Base-by-base conservation (phyloP, 2,329 filamentous ascomycete genomes). In the Penicillium sp. region DNA sequence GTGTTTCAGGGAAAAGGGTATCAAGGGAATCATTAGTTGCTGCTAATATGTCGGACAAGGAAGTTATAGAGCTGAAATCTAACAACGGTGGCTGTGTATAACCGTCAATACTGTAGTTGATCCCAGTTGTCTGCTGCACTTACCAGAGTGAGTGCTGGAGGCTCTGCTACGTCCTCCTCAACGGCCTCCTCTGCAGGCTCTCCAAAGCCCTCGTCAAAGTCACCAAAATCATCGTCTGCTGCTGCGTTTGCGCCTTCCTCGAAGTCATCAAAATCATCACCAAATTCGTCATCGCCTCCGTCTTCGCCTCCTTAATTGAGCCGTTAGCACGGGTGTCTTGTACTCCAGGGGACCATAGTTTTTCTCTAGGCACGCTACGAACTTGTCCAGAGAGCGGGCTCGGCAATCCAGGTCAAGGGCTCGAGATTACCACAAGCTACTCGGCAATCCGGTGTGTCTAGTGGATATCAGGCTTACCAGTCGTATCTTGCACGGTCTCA, bases 171-270 rank as follows among this genome's bases (percentile, higher is more conserved):
- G 11, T 38, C 26, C 38, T 48, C 47, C 33, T 18, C 68, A 61
- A 60, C 61, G 58, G 65, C 60, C 47, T 69, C 68, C 52, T 64
- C 62, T 56, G 58, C 65, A 42, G 72, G 73, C 57, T 74, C 73
- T 68, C 90, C 82, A 68, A 90, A 90, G 38, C 80, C 85, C 61
- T 79, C 75, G 67, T 85, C 85, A 73, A 90, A 90, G 66, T 89
- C 86, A 60, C 81, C 81, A 71, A 84, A 83, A 66, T 82, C 79
- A 64, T 79, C 78, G 63, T 79, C 78, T 56, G 72, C 52, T 38
- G 42, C 77, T 59, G 74, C 77, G 57, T 79, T 77, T 58, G 77
- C 77, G 47, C 79, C 79, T 64, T 81, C 77, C 59, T 77, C 73
- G 61, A 79, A 81, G 54, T 80, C 79, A 63, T 80, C 78, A 68